Base-by-base conservation (phyloP, 1,139 yeast species). In the Torulaspora pretoriensis region DNA sequence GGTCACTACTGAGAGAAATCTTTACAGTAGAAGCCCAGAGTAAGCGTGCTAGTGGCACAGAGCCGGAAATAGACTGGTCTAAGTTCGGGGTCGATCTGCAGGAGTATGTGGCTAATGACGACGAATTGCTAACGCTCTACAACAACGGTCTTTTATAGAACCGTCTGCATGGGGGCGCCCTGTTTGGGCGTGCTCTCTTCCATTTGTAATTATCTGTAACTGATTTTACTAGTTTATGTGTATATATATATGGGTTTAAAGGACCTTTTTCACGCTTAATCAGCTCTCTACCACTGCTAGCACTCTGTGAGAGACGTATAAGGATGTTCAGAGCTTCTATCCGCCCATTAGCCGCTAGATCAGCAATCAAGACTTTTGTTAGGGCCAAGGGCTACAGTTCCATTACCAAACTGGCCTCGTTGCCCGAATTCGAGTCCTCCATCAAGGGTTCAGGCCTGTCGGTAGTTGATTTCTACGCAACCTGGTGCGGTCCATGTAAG, bases 401-500 rank as follows among this genome's bases (percentile, higher is more conserved):
- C 1, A 35, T 35, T 28, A 36, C 53, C 10, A 35, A 45, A 14
- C 46, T 56, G 17, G 45, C 51, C 7, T 51, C 54, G 23, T 16
- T 56, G 38, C 40, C 39, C 4, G 80, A 77, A 55, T 80, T 81
- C 62, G 67, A 71, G 30, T 69, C 68, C 24, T 45, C 45, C 12
- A 72, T 77, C 35, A 71, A 77, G 52, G 60, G 66, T 43, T 68
- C 71, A 58, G 72, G 72, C 38, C 71, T 82, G 55, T 80, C 84
- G 36, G 78, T 86, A 30, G 83, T 87, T 50, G 96, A 88, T 67
- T 88, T 86, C 67, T 83, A 77, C 61, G 96, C 96, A 43, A 78
- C 83, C 42, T 88, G 96, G 96, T 88, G 96, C 70, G 95, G 92
- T 45, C 96, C 96, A 35, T 88, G 96, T 71, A 84, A 83, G 67